Percentiles rank a stretch among this genome's conserved stretches.
phyloP scores from a whole-genome alignment of 202 grass and related monocot genomes.

The Saccharum hybrid region DNA sequence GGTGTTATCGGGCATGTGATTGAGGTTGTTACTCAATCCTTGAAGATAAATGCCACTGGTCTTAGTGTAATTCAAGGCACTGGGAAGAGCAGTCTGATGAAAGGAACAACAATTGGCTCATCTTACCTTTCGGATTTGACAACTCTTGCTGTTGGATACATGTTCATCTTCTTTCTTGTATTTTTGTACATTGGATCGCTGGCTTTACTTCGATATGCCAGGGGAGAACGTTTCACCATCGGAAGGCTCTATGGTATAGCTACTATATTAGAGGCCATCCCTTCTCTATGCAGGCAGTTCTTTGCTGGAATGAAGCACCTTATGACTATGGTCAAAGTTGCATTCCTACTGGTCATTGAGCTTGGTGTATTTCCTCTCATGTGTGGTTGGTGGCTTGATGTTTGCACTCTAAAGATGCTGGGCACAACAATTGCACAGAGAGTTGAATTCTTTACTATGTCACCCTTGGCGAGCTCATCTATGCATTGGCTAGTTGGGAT shows the following conservation, averaged over 20 bases:
- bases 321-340: conserved; percentile 98
- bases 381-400: conserved; percentile 99
- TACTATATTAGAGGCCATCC: conserved; percentile 82
- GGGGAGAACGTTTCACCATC: conserved; percentile 83
- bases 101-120: conserved; percentile 58
- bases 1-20: conserved; percentile 75
- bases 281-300: conserved; percentile 90
- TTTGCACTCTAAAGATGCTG: conserved; percentile 95
- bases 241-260: conserved; percentile 85
- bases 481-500: conserved; percentile 99
- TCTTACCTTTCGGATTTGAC: conserved; percentile 95
- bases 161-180: conserved; percentile 76
- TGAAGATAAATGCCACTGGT: conserved; percentile 85
- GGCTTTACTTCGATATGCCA: conserved; percentile 86
- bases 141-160: conserved; percentile 90
- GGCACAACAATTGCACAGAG: conserved; percentile 92
- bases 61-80: conserved; percentile 58
- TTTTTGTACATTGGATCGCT: conserved; percentile 88
- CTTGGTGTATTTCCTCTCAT: conserved; percentile 95
- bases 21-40: conserved; percentile 73
- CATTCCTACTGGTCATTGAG: conserved; percentile 95
- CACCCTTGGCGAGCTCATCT: conserved; percentile 86
- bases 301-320: conserved; percentile 88
- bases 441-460: conserved; percentile 87
- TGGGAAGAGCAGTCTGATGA: conserved; percentile 55